Base-by-base conservation (phyloP, 1,284 basidiomycete species). In the Tylopilus orsonianus region DNA sequence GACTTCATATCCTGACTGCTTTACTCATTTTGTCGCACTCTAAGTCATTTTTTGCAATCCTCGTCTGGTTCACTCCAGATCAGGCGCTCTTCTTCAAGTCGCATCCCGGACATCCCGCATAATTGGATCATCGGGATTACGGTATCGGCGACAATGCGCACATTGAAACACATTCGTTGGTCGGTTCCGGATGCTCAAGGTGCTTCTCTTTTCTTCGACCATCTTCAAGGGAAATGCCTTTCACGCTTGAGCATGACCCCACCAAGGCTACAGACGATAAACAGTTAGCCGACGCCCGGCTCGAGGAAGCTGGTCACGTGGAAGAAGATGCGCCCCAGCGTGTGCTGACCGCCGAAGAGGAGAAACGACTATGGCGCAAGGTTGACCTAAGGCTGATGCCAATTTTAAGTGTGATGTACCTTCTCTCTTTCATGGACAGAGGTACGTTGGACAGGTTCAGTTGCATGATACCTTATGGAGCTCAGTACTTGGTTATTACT, bases 361-460 rank as follows among this genome's bases (percentile, higher is more conserved):
- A 85, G 65, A 70, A 65, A 52, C 74, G 63, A 48, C 62, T 87
- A 36, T 87, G 81, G 73, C 70, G 77, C 52, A 87, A 86, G 67
- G 71, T 87, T 19, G 85, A 87, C 55, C 20, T 73, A 27, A 69
- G 80, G 46, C 69, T 86, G 32, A 77, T 86, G 76, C 83, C 85
- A 0, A 85, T 86, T 26, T 63, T 86, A 16, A 73, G 77, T 16
- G 53, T 82, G 38, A 80, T 87, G 76, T 85, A 85, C 56, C 67
- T 87, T 22, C 65, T 81, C 34, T 80, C 80, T 3, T 86, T 83
- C 62, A 67, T 86, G 66, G 84, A 87, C 57, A 66, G 83, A 73
- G 79, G 83, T 78, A 44, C 23, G 65, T 55, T 16, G 20, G 13
- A 22, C 16, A 19, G n/a, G n/a, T n/a, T n/a, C n/a, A n/a, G n/a